Conservation (phyloP, 2,329 filamentous ascomycete genomes). For the Fusarium burgessii region DNA sequence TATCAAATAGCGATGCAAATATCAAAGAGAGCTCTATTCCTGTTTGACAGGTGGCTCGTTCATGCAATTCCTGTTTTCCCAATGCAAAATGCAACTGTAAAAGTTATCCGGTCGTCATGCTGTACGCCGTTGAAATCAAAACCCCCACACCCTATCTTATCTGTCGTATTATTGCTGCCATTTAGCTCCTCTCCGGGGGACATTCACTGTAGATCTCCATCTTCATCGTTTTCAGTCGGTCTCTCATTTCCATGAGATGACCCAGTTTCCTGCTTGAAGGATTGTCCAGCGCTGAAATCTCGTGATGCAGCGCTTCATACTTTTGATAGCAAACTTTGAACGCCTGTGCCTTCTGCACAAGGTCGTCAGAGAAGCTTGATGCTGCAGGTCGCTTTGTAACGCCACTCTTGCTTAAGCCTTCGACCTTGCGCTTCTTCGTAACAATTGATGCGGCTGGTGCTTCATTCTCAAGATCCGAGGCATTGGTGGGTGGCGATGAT, state of each 20-base stretch:
- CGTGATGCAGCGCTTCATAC: constrained; percentile 68
- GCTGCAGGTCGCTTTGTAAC: constrained; percentile 49
- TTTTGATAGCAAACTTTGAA: constrained; percentile 69
- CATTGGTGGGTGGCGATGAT: constrained; percentile 74
- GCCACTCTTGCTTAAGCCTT: constrained; percentile 42
- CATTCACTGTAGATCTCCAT: constrained; percentile 66
- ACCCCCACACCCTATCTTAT: constrained; percentile 11
- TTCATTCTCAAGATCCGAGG: constrained; percentile 68
- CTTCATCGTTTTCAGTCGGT: constrained; percentile 68
- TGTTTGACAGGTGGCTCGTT: constrained; percentile 35
- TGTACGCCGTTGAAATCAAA: constrained; percentile 38
- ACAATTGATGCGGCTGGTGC: constrained; percentile 45
- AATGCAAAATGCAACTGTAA: constrained; percentile 43
- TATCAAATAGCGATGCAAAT: constrained; percentile 45
- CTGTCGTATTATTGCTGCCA: constrained; percentile 30
- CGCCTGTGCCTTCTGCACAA: constrained; percentile 64
- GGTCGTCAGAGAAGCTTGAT: constrained; percentile 52
- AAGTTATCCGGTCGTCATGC: constrained; percentile 46
- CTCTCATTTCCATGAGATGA: constrained; percentile 66
- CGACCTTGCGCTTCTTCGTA: constrained; percentile 60
- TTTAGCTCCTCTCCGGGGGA: constrained; percentile 48
- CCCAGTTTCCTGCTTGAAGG: constrained; percentile 64
- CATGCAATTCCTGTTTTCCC: constrained; percentile 45
- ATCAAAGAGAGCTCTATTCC: constrained; percentile 42
- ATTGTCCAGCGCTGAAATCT: constrained; percentile 63